Base-by-base conservation (phyloP, 2,329 filamentous ascomycete genomes). In the Diaporthe nobilis region DNA sequence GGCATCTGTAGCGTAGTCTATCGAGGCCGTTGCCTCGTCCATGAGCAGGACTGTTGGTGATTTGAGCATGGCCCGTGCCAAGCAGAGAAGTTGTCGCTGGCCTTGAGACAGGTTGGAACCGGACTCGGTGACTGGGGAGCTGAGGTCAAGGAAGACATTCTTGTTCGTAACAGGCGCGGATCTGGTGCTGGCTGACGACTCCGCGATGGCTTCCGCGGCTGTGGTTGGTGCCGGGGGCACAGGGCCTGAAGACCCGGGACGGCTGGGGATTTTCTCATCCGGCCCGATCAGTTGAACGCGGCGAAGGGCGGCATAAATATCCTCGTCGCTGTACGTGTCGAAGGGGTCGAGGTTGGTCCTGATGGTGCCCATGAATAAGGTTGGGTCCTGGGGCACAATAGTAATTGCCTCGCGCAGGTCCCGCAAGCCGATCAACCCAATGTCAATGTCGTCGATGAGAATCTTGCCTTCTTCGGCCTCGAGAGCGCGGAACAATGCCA, bases 21-120 rank as follows among this genome's bases (percentile, higher is more conserved):
- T 98, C 0, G 95, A 98, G 0, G 97, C 97, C 0, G 97, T 99
- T 0, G 97, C 97, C 87, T 99, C 97, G 84, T 99, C 97, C 97
- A 99, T 98, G 82, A 99, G 93, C n/a, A 99, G 88, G 2, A 99
- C 95, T 78, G 94, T 96, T 0, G 97, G 96, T 47, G 92, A 91
- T 85, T 98, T 98, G 78, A 99, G 93, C 79, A 99, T 91, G 0
- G 97, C 97, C 73, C 97, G 93, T 0, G 96, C 97, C 13, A 99
- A 91, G 82, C 97, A 99, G 74, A 99, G 88, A 13, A 99, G 92
- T 84, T 99, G 97, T 10, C 97, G 92, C 83, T 99, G 97, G 63
- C 97, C 97, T 84, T 99, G 97, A 0, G 96, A 98, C 15, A 99
- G 89, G 81, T 99, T 99, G 77, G 93, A 94, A 65, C 97, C 97